Evolutionary conservation across 2,329 filamentous ascomycete genomes (phyloP), one percentile per base, ranked within the genome.

Genomic region (Epichloe scottii): DNA sequence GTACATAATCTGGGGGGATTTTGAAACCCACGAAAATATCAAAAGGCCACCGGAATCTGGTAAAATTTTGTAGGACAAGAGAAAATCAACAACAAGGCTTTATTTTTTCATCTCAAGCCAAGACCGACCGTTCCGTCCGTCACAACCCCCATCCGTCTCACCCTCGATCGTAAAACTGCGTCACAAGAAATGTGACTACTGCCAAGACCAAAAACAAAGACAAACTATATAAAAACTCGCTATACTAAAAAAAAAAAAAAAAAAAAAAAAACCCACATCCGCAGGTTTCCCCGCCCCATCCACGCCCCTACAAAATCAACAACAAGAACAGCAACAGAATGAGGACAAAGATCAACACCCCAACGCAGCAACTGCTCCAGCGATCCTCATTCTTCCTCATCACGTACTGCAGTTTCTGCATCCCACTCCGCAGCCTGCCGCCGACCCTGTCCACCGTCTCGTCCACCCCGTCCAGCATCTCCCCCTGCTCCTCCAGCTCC

Each of bases 401-500:
- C 53, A 98, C 84, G 67, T 86, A 80, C 57, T 83, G 81, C 60
- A 98, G 81, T 71, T 87, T 91, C 69, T 87, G 85, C 73, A 97
- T 81, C 19, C 93, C 93, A 51, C 77, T 89, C 70, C 89, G 82
- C 61, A 98, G 69, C 63, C 93, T 84, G 1, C 88, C 87, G 14
- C 88, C 87, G 1, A 98, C 89, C 35, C 91, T 78, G 66, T 97
- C 90, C 4, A 88, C 89, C 51, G 95, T 74, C 33, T 76, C 78
- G 68, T 97, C 91, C 40, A 94, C 85, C 49, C 87, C 83, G 56
- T 93, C 84, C 52, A 98, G 75, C 78, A 97, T 85, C 66, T 89
- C 87, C 21, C 78, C 78, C 74, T 98, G 93, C 71, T 98, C 93
- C 69, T 96, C 94, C 44, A 98, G 74, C 72, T 98, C 93, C 52